phyloP scores from a whole-genome alignment of 2,329 filamentous ascomycete species.

The Rosellinia necatrix region DNA sequence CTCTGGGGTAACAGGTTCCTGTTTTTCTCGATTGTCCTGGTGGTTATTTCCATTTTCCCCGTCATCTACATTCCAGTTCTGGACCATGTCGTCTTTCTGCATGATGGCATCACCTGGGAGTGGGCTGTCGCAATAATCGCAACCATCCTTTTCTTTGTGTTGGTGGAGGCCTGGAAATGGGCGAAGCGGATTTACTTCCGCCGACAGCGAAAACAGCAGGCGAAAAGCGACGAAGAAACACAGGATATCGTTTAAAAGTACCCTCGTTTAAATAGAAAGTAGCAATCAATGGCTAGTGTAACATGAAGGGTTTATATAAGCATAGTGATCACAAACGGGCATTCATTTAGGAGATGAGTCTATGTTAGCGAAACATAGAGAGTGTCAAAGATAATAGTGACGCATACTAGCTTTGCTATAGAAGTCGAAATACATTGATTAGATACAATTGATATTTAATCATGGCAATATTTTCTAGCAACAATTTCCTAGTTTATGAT shows the following conservation, averaged over 20 bases:
- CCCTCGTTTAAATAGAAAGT: no score
- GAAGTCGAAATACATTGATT: no score
- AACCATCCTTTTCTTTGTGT: constrained; percentile 59
- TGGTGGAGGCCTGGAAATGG: constrained; percentile 64
- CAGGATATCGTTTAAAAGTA: no score
- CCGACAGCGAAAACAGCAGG: constrained; percentile 21
- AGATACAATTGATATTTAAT: no score
- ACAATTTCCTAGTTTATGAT: background rate
- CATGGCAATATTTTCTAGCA: background rate
- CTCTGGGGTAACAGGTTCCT: constrained; percentile 75
- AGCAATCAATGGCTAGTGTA: no score
- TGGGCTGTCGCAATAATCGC: constrained; percentile 64
- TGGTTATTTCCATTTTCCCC: constrained; percentile 55
- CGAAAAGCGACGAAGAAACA: constrained; percentile 35
- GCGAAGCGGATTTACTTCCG: constrained; percentile 54
- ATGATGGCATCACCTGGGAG: constrained; percentile 65
- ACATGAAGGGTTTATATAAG: no score
- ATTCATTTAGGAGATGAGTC: no score
- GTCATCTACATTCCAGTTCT: constrained; percentile 64
- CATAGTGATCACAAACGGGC: no score
- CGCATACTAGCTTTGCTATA: no score
- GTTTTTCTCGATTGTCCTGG: constrained; percentile 64
- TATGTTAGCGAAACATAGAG: no score
- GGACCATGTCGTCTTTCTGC: constrained; percentile 63
- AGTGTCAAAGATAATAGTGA: no score